Conservation (phyloP, 1,139 yeast species). For the Protomyces pachydermus region DNA sequence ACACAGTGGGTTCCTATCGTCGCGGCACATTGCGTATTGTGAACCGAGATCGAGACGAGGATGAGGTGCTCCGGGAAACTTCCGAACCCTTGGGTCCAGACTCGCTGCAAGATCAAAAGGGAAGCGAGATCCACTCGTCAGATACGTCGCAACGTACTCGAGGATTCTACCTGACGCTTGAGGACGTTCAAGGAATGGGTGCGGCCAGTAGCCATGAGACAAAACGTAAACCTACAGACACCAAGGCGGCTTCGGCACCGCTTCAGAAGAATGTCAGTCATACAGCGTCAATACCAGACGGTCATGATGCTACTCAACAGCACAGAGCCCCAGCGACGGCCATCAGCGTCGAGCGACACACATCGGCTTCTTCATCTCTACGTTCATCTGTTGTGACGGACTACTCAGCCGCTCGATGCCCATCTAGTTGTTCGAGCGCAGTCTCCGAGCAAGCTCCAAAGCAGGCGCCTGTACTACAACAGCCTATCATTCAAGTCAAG, state of each 20-base stretch:
- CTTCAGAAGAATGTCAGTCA: background rate
- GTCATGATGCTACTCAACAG: too few relatives aligned
- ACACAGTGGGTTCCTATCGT: background rate
- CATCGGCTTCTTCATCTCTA: background rate
- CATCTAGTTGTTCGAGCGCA: background rate
- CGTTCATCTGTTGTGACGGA: background rate
- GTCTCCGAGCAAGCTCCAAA: background rate
- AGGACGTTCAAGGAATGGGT: too few relatives aligned
- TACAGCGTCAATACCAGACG: too few relatives aligned
- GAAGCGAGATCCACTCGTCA: background rate
- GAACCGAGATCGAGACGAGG: background rate
- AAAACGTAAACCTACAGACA: background rate
- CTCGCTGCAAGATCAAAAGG: background rate
- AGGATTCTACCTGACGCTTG: too few relatives aligned
- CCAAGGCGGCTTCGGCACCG: background rate
- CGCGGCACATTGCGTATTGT: background rate
- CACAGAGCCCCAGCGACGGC: too few relatives aligned
- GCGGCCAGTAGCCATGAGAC: too few relatives aligned
- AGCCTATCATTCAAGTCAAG: too few relatives aligned
- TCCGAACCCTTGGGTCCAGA: background rate
- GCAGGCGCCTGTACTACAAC: too few relatives aligned
- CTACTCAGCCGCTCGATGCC: background rate
- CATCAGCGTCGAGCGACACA: background rate
- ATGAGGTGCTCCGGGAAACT: background rate
- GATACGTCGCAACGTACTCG: background rate